Evolutionary conservation across 257 asterid genomes (phyloP).

Genomic region (Apocynum venetum): DNA sequence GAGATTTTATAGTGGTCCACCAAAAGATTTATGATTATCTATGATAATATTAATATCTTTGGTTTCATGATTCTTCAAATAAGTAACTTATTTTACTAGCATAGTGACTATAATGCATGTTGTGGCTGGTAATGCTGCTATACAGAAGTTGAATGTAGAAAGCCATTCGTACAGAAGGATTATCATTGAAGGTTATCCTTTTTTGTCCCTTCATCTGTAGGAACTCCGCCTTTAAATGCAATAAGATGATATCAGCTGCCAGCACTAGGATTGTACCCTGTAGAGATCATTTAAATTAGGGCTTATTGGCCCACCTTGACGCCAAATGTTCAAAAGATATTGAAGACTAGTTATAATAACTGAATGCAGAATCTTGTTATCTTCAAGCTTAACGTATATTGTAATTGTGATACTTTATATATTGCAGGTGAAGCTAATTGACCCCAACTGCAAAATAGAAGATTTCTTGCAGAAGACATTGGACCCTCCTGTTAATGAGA

Average conservation of each 20-base stretch:
- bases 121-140: neutral
- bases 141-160: neutral
- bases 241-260: neutral
- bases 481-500: slow-evolving; percentile 81
- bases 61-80: neutral
- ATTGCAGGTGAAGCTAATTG: slow-evolving; percentile 78
- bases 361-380: neutral
- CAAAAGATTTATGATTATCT: neutral
- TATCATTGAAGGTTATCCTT: neutral
- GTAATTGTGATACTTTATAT: neutral
- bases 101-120: neutral
- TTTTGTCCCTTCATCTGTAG: neutral
- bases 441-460: slow-evolving; percentile 70
- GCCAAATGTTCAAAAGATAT: too few relatives aligned
- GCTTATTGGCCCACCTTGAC: too few relatives aligned
- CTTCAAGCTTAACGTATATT: neutral
- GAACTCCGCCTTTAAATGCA: neutral
- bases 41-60: neutral
- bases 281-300: neutral
- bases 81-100: neutral
- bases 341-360: too few relatives aligned
- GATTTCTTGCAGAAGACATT: slow-evolving; percentile 70
- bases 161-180: neutral
- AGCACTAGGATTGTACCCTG: neutral
- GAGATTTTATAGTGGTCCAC: neutral